Evolutionary conservation across 2,329 filamentous ascomycete species (phyloP).

Genomic region (Fusarium sp.): DNA sequence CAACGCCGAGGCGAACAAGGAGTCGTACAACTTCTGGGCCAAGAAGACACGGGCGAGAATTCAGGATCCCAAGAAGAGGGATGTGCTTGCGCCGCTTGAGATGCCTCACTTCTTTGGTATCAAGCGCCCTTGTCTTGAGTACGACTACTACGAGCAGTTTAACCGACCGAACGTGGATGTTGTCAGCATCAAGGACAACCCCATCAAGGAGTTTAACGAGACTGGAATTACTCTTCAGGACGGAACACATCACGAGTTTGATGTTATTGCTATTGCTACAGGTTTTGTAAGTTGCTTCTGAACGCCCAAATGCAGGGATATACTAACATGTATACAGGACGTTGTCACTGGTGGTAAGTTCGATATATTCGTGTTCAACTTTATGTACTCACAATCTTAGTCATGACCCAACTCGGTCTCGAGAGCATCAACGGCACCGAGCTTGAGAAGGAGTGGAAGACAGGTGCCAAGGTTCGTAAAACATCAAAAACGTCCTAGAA

Average conservation of each 20-base stretch:
- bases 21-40: constrained; percentile 66
- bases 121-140: constrained; percentile 60
- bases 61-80: constrained; percentile 58
- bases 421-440: constrained; percentile 53
- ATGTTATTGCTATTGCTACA: constrained; percentile 58
- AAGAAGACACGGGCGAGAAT: constrained; percentile 63
- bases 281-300: constrained; percentile 54
- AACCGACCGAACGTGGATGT: constrained; percentile 57
- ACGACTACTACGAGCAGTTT: constrained; percentile 60
- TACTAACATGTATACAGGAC: constrained; percentile 43
- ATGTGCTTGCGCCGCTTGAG: constrained; percentile 63
- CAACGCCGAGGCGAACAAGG: constrained; percentile 60
- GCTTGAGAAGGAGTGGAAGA: constrained; percentile 57
- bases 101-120: constrained; percentile 66
- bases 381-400: constrained; percentile 33
- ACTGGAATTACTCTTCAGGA: constrained; percentile 55
- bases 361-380: neutral
- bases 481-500: accelerated
- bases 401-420: constrained; percentile 59
- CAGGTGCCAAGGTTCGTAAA: constrained; percentile 46
- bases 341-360: constrained; percentile 51
- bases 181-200: constrained; percentile 55
- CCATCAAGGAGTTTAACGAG: constrained; percentile 55
- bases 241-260: constrained; percentile 56
- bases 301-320: accelerated